Evolutionary conservation across 805 yeast species (phyloP).

Genomic region (Clavispora phyllophila): DNA sequence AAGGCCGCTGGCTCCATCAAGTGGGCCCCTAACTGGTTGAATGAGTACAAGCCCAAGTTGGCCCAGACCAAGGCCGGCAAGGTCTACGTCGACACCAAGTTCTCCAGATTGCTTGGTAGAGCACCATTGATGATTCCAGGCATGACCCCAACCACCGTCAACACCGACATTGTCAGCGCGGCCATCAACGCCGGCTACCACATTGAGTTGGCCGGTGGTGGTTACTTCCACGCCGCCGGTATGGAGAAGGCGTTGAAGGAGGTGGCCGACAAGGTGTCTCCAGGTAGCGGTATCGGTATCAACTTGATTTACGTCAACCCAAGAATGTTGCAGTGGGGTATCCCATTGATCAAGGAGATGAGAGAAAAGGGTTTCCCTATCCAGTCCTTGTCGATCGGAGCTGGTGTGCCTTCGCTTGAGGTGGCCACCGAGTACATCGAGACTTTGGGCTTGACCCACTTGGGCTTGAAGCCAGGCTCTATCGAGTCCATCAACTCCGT

Average conservation of each 20-base stretch:
- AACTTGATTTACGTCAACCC: constrained; percentile 96
- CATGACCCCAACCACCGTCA: constrained; percentile 98
- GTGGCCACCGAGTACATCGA: constrained; percentile 96
- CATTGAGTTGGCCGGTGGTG: constrained; percentile 98
- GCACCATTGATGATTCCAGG: constrained; percentile 98
- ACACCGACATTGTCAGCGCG: constrained; percentile 90
- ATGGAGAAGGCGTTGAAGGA: constrained; percentile 73
- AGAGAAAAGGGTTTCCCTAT: constrained; percentile 93
- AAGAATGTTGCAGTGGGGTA: constrained; percentile 97
- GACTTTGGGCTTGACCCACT: constrained; percentile 85
- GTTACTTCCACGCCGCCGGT: constrained; percentile 72
- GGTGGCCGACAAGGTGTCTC: constrained; percentile 60
- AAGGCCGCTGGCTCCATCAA: constrained; percentile 58
- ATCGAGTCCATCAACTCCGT: constrained; percentile 85
- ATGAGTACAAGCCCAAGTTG: constrained; percentile 81
- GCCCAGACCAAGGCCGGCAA: constrained; percentile 66
- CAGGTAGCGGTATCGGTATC: constrained; percentile 88
- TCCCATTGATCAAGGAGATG: constrained; percentile 85
- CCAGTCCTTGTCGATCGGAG: constrained; percentile 95
- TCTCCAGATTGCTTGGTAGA: constrained; percentile 85
- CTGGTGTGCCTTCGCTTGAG: constrained; percentile 98
- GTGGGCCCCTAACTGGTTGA: constrained; percentile 87
- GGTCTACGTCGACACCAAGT: constrained; percentile 86
- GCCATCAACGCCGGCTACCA: constrained; percentile 95
- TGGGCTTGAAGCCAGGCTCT: constrained; percentile 97